A percentile compares a stretch with the other conserved stretches of the same genome.
phyloP scores from a whole-genome alignment of 257 asterid species.

The Solanum pimpinellifolium region DNA sequence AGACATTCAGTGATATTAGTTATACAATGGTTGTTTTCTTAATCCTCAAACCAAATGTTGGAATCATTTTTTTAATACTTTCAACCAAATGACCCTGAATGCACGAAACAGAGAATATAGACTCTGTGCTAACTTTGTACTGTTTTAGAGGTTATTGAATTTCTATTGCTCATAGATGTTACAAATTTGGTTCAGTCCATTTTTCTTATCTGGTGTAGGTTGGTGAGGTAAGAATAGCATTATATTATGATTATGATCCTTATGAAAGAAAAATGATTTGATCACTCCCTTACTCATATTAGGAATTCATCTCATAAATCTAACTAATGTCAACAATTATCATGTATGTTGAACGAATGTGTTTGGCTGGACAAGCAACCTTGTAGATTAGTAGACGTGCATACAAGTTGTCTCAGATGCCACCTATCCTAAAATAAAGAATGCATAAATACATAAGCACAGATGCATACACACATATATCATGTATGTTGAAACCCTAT shows the following conservation, averaged over 20 bases:
- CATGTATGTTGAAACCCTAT: neutral
- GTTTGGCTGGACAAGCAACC: neutral
- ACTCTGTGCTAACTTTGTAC: neutral
- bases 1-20: neutral
- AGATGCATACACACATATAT: neutral
- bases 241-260: neutral
- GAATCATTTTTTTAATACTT: neutral
- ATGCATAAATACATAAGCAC: neutral
- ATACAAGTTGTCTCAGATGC: neutral
- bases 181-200: neutral
- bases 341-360: neutral
- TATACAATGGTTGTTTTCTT: neutral
- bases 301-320: neutral
- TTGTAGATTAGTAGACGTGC: neutral
- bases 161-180: neutral
- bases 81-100: neutral
- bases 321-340: neutral
- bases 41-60: neutral
- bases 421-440: neutral
- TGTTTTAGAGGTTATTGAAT: neutral
- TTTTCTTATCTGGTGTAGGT: neutral
- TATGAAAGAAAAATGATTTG: neutral
- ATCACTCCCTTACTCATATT: neutral
- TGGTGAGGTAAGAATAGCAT: neutral
- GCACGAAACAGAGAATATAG: neutral